Conservation (phyloP, 1,139 yeast species). For the Sugiyamaella pinicola region DNA sequence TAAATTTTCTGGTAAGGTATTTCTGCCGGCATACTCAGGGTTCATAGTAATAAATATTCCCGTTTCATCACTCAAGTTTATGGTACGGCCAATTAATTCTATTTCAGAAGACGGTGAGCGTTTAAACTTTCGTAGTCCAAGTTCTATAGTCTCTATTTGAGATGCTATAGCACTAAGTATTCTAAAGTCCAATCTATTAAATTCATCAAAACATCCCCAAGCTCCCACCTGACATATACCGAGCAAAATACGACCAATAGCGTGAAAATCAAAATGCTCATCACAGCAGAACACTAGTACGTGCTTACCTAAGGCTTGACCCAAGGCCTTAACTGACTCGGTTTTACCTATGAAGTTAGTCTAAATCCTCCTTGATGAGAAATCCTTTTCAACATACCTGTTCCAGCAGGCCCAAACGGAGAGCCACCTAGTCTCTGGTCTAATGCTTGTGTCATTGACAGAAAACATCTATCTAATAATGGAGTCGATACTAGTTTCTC, state of each 20-base stretch:
- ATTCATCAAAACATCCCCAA: conserved; percentile 98
- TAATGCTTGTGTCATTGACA: conserved; percentile 75
- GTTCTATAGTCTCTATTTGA: conserved; percentile 73
- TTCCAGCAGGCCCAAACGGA: conserved; percentile 96
- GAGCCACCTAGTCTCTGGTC: conserved; percentile 83
- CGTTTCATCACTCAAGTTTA: conserved; percentile 49
- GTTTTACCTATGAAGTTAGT: conserved; percentile 54
- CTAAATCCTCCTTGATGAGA: not conserved
- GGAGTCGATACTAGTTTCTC: conserved; percentile 81
- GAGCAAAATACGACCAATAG: conserved; percentile 73
- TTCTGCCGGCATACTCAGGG: conserved; percentile 85
- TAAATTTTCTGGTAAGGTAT: conserved; percentile 81
- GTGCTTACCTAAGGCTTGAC: conserved; percentile 75
- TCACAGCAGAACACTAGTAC: conserved; percentile 91
- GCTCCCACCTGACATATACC: conserved; percentile 89
- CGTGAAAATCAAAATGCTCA: conserved; percentile 79
- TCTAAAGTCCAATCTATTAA: conserved; percentile 73
- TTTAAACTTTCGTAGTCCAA: conserved; percentile 29
- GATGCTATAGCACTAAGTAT: conserved; percentile 85
- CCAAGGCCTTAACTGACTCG: conserved; percentile 84
- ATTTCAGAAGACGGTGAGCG: conserved; percentile 36
- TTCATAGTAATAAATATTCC: conserved; percentile 91
- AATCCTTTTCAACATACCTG: conserved; percentile 53
- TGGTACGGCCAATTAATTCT: conserved; percentile 53
- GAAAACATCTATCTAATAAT: conserved; percentile 62